Conservation (phyloP, 371 early-diverging fungal genomes). For the Mortierella sp. region DNA sequence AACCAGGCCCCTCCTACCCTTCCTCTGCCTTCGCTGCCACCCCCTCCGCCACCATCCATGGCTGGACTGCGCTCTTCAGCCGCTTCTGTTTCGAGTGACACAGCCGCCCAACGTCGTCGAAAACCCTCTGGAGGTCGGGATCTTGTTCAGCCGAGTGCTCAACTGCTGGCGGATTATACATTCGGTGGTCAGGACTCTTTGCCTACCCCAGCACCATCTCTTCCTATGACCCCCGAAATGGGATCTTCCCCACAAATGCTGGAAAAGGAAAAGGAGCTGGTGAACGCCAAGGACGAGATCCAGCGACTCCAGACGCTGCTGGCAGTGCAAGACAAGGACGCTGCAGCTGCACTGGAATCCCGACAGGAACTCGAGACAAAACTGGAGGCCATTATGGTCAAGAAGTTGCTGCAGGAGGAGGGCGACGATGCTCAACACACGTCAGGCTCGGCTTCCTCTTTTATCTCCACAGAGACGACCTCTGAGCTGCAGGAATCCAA, state of each 20-base stretch:
- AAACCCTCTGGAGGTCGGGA: slow-evolving; percentile 34
- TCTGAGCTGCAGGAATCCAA: not conserved
- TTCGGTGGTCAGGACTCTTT: slow-evolving; percentile 22
- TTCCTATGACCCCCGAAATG: slow-evolving; percentile 21
- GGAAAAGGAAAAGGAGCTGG: slow-evolving; percentile 22
- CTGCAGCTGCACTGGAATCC: slow-evolving; percentile 1
- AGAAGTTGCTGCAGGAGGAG: not conserved
- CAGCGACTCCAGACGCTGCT: slow-evolving; percentile 19
- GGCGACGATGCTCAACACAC: not conserved
- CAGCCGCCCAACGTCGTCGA: slow-evolving; percentile 19
- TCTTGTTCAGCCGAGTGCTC: slow-evolving; percentile 26
- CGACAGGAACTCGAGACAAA: slow-evolving; percentile 31
- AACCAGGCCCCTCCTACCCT: slow-evolving; percentile 30
- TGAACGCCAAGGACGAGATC: slow-evolving; percentile 21
- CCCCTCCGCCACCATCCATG: slow-evolving; percentile 15
- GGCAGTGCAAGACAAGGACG: slow-evolving; percentile 12
- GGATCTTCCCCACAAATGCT: slow-evolving; percentile 4
- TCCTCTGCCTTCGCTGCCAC: slow-evolving; percentile 44
- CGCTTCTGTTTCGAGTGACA: not conserved
- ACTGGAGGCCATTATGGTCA: slow-evolving; percentile 12
- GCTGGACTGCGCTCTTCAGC: not conserved
- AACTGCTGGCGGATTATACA: slow-evolving; percentile 19
- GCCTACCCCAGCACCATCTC: slow-evolving; percentile 17
- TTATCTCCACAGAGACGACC: not conserved
- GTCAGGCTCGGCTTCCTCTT: not conserved